phyloP scores from a whole-genome alignment of 1,284 basidiomycete genomes.

The Rhodotorula sp. region DNA sequence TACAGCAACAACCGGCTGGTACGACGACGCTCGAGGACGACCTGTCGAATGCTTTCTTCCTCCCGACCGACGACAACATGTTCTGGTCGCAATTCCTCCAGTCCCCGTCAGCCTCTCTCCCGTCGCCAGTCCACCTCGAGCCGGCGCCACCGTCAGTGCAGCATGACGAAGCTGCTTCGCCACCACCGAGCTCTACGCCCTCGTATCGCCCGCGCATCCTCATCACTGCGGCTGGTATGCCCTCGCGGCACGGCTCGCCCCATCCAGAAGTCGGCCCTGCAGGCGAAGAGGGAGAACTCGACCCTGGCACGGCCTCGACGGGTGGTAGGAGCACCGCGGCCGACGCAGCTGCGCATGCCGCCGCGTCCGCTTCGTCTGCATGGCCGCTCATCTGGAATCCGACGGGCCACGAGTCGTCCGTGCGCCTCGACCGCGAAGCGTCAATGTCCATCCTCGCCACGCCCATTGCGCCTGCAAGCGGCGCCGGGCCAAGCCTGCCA shows the following conservation, averaged over 20 bases:
- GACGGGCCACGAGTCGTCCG: conserved; percentile 6
- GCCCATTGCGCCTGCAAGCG: not conserved
- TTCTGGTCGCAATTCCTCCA: conserved; percentile 13
- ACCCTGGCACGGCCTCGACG: not conserved
- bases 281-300: not conserved
- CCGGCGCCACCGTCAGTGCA: not conserved
- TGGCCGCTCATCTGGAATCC: conserved; percentile 6
- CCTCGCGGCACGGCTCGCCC: conserved; percentile 2
- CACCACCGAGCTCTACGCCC: not conserved
- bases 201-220: conserved; percentile 2
- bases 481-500: not conserved
- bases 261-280: not conserved
- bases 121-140: not conserved
- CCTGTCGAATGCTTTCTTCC: conserved; percentile 13
- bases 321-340: not conserved
- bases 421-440: conserved; percentile 9
- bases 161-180: not conserved
- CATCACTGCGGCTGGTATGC: conserved; percentile 1
- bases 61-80: conserved; percentile 13
- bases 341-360: not conserved
- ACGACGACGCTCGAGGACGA: conserved; percentile 5
- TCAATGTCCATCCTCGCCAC: not conserved
- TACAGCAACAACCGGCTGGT: not conserved
- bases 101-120: not conserved
- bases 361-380: not conserved